Evolutionary conservation across 1,284 basidiomycete genomes (phyloP), one percentile per base, ranked within the genome.

Genomic region (Lentinula novae-zelandiae): DNA sequence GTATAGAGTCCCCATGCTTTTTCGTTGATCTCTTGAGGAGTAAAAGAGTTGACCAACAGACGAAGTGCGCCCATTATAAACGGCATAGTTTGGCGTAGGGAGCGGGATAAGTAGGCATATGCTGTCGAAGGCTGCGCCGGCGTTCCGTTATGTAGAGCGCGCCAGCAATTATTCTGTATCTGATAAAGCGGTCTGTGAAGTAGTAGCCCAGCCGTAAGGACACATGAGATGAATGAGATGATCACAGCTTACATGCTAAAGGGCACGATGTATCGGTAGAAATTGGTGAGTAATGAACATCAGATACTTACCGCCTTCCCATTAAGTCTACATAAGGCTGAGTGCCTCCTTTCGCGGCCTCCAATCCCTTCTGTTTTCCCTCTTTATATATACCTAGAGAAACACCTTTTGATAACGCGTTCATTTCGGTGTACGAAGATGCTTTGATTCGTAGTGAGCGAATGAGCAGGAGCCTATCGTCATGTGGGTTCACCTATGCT

Each of bases 301-400:
- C n/a, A n/a, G 46, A 60, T 39, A 74, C 88, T 72, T 69, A 93
- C 91, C 89, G 85, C 72, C 91, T 82, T 48, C 92, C 89, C 84
- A 98, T 90, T 48, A 98, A 76, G 64, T 94, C 92, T 20, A 98
- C 92, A 74, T 92, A 97, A 3, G 96, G 95, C 74, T 98, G 96
- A 8, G 89, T 82, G 39, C 89, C 89, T 13, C 80, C 82, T 61
- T 74, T 75, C 9, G 71, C 72, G 3, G 84, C 82, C 57, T 87
- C 82, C 58, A 81, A 75, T 31, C 80, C 82, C 62, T 78, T 78
- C 61, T 78, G 78, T 63, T 80, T 86, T 22, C 75, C 75, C 66
- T 83, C 73, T 34, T 84, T 76, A 68, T 85, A 83, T 48, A 95
- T 83, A 3, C 95, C 93, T 17, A 96, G 78, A 34, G 87, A 86